Percentiles rank a stretch among this genome's conserved stretches.
These are phyloP conservation scores for Claviceps sp. DNA, from an alignment of 2,329 filamentous ascomycete species.

Conservation along the genomic window DNA sequence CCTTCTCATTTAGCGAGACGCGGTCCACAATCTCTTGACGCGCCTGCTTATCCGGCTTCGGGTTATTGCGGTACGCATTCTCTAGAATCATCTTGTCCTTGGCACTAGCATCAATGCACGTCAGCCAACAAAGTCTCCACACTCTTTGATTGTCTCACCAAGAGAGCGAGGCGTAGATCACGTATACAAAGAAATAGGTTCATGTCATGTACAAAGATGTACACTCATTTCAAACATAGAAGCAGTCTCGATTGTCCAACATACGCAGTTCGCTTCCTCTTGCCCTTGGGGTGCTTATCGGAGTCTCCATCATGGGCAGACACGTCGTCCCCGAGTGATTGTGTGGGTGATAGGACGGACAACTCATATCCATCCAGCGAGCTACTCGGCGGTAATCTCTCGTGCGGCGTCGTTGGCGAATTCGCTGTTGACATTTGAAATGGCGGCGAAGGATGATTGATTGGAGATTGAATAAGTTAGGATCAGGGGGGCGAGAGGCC, in stretches of 20 bases:
- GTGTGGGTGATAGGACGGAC: constrained; percentile 8
- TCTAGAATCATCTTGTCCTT: constrained; percentile 85
- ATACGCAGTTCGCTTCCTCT: constrained; percentile 51
- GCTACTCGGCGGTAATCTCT: constrained; percentile 12
- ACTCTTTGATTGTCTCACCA: background rate
- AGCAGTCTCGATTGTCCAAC: constrained; percentile 13
- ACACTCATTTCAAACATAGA: too few relatives aligned
- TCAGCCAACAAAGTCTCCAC: background rate
- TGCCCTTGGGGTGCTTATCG: constrained; percentile 42
- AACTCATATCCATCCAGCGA: constrained; percentile 13
- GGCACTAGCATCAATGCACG: constrained; percentile 36
- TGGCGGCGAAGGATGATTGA: too few relatives aligned
- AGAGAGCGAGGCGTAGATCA: too few relatives aligned
- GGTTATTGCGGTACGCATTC: constrained; percentile 68
- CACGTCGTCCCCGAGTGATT: constrained; percentile 3
- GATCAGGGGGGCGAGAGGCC: background rate
- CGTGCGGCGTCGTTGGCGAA: constrained; percentile 11
- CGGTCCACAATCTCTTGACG: constrained; percentile 72
- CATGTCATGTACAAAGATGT: too few relatives aligned
- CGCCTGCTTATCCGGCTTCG: constrained; percentile 83
- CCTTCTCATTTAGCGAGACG: constrained; percentile 85
- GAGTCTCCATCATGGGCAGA: constrained; percentile 8
- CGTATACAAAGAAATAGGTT: too few relatives aligned
- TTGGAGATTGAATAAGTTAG: constrained; percentile 2
- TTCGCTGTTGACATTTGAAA: constrained; percentile 13